Base-by-base conservation (phyloP, 1,139 yeast genomes). In the Eremothecium cymbalariae region DNA sequence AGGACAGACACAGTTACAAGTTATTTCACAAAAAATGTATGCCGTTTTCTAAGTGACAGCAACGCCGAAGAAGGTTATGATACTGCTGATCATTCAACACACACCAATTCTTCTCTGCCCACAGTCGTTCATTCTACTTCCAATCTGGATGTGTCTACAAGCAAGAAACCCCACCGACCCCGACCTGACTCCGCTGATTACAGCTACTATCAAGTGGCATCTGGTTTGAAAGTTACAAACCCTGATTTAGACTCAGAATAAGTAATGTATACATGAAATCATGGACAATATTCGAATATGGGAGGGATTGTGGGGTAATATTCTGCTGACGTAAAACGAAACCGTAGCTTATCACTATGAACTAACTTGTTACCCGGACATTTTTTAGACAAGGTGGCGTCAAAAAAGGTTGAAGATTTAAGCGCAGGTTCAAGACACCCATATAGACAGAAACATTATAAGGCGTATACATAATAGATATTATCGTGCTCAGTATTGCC, bases 1-100 rank as follows among this genome's bases (percentile, higher is more conserved):
- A 47, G 62, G 39, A 43, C 47, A 28, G 49, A 47, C 28, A 56
- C 61, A 4, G 48, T 49, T 0, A 45, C 48, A 4, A 57, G 61
- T 36, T 57, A 57, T 30, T 57, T 45, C 33, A 56, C 62, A 2
- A 49, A 50, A 37, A 45, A 49, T 7, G 46, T 47, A 19, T 47
- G 46, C 15, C 41, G 53, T 26, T 30, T 51, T n/a, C n/a, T n/a
- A n/a, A n/a, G n/a, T n/a, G n/a, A n/a, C n/a, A n/a, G n/a, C n/a
- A n/a, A n/a, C n/a, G n/a, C n/a, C n/a, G n/a, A n/a, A n/a, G n/a
- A n/a, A n/a, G n/a, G n/a, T n/a, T n/a, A n/a, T n/a, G n/a, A n/a
- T n/a, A n/a, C n/a, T n/a, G n/a, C n/a, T n/a, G n/a, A n/a, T n/a
- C n/a, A n/a, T n/a, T n/a, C n/a, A n/a, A n/a, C n/a, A n/a, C n/a